Conservation (phyloP, 139 green algal species). For the Chlamydomonas sp. region DNA sequence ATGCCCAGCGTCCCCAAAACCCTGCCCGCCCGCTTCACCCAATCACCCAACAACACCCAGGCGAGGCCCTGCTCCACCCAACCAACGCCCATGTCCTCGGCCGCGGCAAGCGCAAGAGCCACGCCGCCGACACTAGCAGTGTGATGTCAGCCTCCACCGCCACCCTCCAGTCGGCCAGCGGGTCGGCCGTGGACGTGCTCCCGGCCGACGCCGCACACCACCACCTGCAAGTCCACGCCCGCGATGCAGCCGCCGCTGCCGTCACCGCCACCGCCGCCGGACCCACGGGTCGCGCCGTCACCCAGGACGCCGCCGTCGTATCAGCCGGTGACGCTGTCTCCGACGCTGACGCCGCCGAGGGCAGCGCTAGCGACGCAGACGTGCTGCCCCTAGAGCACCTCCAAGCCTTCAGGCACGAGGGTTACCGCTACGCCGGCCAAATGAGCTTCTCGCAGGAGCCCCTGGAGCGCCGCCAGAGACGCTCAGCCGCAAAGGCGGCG, state of each 20-base stretch:
- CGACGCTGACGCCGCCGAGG: background rate
- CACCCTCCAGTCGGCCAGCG: background rate
- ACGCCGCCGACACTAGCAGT: background rate
- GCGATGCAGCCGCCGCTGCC: background rate
- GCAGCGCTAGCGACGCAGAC: background rate
- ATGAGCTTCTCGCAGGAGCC: background rate
- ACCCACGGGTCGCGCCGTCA: too few relatives aligned
- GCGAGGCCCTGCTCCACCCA: constrained; percentile 20
- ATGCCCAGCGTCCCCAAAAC: too few relatives aligned
- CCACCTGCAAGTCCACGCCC: background rate
- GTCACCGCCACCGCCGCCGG: background rate
- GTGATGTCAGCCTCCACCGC: background rate
- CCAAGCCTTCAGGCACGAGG: constrained; percentile 21
- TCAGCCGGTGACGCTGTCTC: too few relatives aligned
- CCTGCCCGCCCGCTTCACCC: background rate
- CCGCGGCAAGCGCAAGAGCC: background rate
- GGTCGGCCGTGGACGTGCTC: background rate
- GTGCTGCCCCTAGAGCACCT: background rate
- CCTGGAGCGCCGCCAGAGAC: background rate
- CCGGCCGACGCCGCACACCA: background rate
- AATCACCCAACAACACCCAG: background rate
- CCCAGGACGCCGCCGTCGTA: too few relatives aligned
- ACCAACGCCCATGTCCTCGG: constrained; percentile 10
- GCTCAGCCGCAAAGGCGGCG: background rate
- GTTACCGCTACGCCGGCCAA: constrained; percentile 29